Conservation (phyloP, 108 stramenopile genomes). For the Nitzschia sp. region DNA sequence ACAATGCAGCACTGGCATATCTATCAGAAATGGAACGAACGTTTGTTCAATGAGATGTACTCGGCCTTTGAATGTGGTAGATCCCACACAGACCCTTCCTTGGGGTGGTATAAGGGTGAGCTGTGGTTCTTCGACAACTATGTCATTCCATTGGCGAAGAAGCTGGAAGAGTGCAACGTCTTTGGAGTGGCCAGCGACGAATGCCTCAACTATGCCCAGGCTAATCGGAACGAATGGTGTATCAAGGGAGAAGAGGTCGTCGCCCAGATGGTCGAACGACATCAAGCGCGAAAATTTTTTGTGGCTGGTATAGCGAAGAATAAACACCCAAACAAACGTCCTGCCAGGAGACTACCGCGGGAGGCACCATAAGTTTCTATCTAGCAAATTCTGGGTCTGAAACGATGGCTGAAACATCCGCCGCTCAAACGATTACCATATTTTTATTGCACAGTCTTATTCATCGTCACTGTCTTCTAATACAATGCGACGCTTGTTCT, state of each 20-base stretch:
- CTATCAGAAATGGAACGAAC: conserved; percentile 47
- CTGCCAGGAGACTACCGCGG: neutral
- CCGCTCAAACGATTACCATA: too few species aligned
- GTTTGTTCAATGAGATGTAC: conserved; percentile 48
- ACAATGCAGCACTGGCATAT: conserved; percentile 53
- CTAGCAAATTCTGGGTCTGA: too few species aligned
- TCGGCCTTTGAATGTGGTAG: conserved; percentile 19
- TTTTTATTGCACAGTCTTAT: too few species aligned
- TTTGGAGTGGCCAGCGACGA: conserved; percentile 28
- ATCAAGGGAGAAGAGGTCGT: conserved; percentile 24
- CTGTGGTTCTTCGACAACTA: conserved; percentile 42
- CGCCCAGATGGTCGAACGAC: conserved; percentile 8
- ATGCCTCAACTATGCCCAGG: conserved; percentile 21
- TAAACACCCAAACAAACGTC: conserved; percentile 10
- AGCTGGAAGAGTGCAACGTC: conserved; percentile 30
- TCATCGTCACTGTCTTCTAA: conserved; percentile 21
- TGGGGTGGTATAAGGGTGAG: conserved; percentile 55
- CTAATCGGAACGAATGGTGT: conserved; percentile 29
- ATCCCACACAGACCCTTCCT: conserved; percentile 36
- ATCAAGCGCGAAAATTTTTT: conserved; percentile 16
- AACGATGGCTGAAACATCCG: too few species aligned
- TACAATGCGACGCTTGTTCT: neutral
- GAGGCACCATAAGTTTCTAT: neutral
- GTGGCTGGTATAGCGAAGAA: conserved; percentile 17
- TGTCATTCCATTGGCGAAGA: conserved; percentile 31